Conservation (phyloP, 2,329 filamentous ascomycete genomes). For the Venturia aucupariae region DNA sequence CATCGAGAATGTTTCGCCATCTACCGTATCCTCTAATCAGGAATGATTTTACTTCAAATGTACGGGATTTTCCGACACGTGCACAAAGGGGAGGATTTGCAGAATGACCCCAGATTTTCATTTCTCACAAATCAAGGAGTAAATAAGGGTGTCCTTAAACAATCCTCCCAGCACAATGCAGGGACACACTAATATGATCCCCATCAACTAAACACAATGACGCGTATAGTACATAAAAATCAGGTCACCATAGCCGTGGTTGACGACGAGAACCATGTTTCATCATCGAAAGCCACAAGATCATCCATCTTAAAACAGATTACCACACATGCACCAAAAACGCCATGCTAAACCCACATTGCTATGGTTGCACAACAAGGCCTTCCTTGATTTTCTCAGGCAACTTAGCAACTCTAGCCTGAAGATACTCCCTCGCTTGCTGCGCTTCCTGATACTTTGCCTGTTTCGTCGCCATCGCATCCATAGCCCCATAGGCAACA, state of each 20-base stretch:
- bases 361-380: background rate
- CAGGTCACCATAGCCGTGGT: background rate
- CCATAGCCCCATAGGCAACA: constrained; percentile 69
- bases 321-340: background rate
- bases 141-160: too few species aligned
- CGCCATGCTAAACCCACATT: background rate
- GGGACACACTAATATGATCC: too few species aligned
- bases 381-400: constrained; percentile 17
- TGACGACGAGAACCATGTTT: background rate
- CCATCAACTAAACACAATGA: too few species aligned
- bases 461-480: constrained; percentile 65
- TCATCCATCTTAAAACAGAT: background rate
- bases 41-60: too few species aligned
- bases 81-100: too few species aligned
- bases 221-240: background rate
- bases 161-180: too few species aligned
- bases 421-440: constrained; percentile 35
- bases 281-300: background rate
- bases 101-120: too few species aligned
- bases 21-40: too few species aligned
- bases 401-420: constrained; percentile 20
- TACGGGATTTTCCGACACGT: too few species aligned
- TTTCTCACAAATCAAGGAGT: too few species aligned
- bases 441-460: constrained; percentile 43
- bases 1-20: too few species aligned